Conservation (phyloP, 1,139 yeast genomes). For the Pichia sp. region DNA sequence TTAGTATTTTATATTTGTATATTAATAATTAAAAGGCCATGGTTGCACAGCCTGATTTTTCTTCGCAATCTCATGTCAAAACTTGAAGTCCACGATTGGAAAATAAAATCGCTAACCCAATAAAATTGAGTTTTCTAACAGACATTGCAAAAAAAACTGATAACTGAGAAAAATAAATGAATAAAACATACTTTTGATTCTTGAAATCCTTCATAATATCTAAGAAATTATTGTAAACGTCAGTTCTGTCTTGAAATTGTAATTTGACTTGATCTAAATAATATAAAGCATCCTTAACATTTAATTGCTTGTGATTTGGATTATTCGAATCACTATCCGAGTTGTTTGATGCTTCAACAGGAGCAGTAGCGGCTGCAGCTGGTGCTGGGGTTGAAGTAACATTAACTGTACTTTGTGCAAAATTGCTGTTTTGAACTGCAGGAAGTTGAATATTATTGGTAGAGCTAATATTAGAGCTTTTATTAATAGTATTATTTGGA, state of each 20-base stretch:
- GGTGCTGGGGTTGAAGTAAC: constrained; percentile 19
- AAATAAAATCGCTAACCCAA: background rate
- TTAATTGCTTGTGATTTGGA: constrained; percentile 68
- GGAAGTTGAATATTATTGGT: background rate
- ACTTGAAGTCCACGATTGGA: background rate
- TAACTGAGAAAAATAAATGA: background rate
- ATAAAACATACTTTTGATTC: constrained; percentile 58
- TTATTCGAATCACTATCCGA: constrained; percentile 10
- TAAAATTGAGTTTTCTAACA: background rate
- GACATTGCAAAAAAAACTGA: background rate
- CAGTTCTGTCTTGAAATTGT: constrained; percentile 88
- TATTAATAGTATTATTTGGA: background rate
- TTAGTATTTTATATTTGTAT: constrained; percentile 15
- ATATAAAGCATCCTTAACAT: constrained; percentile 92
- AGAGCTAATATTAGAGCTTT: background rate
- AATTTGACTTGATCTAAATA: constrained; percentile 93
- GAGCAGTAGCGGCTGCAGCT: constrained; percentile 11
- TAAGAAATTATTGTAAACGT: constrained; percentile 89
- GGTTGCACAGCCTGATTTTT: background rate
- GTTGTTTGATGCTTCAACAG: background rate
- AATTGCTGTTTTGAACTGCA: background rate
- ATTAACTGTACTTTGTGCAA: background rate
- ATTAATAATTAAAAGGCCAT: too few relatives aligned
- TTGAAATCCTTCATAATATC: constrained; percentile 99
- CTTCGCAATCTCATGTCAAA: background rate